Conservation (phyloP, 306 rosid genomes). For the Cucurbita maxima region DNA sequence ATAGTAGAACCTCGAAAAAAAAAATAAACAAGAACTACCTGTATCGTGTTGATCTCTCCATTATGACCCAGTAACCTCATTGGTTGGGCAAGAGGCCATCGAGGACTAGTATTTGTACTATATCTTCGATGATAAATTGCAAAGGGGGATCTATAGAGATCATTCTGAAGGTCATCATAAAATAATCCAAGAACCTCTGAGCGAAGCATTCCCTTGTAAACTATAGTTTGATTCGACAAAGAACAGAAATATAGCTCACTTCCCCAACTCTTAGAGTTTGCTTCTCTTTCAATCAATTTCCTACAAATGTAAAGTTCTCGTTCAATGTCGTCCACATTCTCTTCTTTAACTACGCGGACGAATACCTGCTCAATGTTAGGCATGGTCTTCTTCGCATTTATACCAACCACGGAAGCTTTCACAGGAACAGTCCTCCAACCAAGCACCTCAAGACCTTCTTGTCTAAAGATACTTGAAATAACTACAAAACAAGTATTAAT, state of each 20-base stretch:
- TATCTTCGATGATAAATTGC: constrained; percentile 97
- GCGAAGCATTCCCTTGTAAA: constrained; percentile 99
- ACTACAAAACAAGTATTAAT: constrained; percentile 31
- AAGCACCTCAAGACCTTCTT: constrained; percentile 97
- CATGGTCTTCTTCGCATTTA: constrained; percentile 86
- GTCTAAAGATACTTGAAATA: constrained; percentile 58
- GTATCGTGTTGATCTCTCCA: constrained; percentile 96
- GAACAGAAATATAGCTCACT: constrained; percentile 95
- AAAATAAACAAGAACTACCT: constrained; percentile 31
- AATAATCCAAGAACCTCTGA: constrained; percentile 89
- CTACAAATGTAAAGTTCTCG: constrained; percentile 92
- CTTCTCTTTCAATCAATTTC: constrained; percentile 84
- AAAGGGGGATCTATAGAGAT: constrained; percentile 72
- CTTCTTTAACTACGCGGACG: constrained; percentile 79
- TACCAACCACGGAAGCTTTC: constrained; percentile 74
- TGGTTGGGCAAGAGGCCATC: constrained; percentile 99
- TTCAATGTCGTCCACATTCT: constrained; percentile 85
- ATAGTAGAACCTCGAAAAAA: background rate
- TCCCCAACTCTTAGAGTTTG: constrained; percentile 78
- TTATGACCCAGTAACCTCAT: constrained; percentile 98
- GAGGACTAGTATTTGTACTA: constrained; percentile 96
- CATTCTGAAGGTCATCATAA: constrained; percentile 84
- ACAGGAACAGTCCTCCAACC: constrained; percentile 99
- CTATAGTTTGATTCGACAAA: constrained; percentile 88
- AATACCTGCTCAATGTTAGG: constrained; percentile 92